Base-by-base conservation (phyloP, 805 yeast species). In the Candida oleophila region DNA sequence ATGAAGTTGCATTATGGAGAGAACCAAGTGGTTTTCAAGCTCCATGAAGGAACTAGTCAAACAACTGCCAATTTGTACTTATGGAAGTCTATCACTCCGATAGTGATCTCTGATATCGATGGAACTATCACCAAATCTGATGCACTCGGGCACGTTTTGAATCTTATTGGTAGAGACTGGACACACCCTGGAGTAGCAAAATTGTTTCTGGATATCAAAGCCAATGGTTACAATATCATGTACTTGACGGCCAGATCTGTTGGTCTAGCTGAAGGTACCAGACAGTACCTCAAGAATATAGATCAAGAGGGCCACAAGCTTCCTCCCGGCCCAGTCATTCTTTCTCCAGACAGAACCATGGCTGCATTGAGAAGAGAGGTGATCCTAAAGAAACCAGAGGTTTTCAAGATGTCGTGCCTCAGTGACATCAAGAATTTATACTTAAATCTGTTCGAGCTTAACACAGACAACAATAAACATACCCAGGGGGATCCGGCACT, bases 101-200 rank as follows among this genome's bases (percentile, higher is more conserved):
- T 94, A 37, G 99, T 94, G 4, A 92, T 94, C 21, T 89, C 97
- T 7, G 99, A 94, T 68, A 94, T 94, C 48, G 99, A 94, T 64
- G 99, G 99, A 15, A 94, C 99, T 1, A 94, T 94, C 54, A 94
- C 99, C 15, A 91, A 90, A 65, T 90, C 97, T 0, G 99, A 94
- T 69, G 99, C 99, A 0, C 71, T 94, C 57, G 99, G 99, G 2
- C 99, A 94, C 66, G 92, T 94, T 2, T 73, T 94, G 64, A 90
- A 94, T 15, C 83, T 92, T 82, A 73, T 94, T 33, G 99, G 99
- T 3, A 80, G 89, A 55, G 99, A 94, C 69, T 94, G 99, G 99
- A 94, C 99, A 0, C 99, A 94, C 63, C 80, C 83, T 1, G 99
- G 99, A 28, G 99, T 94, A 36, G 96, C 97, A 2, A 83, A 84